Base-by-base conservation (phyloP, 2,329 filamentous ascomycete genomes). In the Sphaerulina vaccinii region DNA sequence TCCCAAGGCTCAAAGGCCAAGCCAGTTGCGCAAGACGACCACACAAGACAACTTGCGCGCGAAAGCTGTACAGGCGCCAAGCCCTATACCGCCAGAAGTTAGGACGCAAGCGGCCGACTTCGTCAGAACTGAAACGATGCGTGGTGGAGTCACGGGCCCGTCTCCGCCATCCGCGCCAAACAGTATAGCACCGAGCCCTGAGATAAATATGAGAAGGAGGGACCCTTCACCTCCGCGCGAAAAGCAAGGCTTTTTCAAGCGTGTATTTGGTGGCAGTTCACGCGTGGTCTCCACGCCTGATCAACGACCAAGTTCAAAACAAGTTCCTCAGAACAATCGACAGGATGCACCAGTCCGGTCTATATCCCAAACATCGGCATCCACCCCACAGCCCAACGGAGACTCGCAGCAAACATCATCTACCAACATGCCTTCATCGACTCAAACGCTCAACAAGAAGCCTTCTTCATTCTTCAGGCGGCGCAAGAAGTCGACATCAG, bases 391-490 rank as follows among this genome's bases (percentile, higher is more conserved):
- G 10, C 23, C 46, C 35, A 49, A 50, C 35, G 48, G 27, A 27
- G 58, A 55, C 10, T 21, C 47, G 24, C 55, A 55, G 51, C 54
- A 51, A 39, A 43, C 54, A 43, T 15, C 44, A 15, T 23, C 41
- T 16, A 42, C 24, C 15, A 32, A 51, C 22, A 42, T 36, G 35
- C 51, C 55, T 35, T 22, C 56, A 23, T 54, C 60, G 11, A 59
- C 62, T 10, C 50, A 56, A n/a, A 49, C 66, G 3, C 74, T 96
- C 45, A 87, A 88, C 63, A 96, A 96, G 76, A 96, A 96, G 70
- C 83, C 89, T 3, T 95, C 92, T 1, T 92, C 90, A 0, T 97
- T 99, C 73, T 97, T 97, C 74, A 82, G 93, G 56, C 81, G 93
- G 54, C 82, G 91, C 57, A 97, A 97, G 80, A 95, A 92, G 79